Evolutionary conservation across 306 rosid genomes (phyloP).

Genomic region (Astragalus glycyphyllos): DNA sequence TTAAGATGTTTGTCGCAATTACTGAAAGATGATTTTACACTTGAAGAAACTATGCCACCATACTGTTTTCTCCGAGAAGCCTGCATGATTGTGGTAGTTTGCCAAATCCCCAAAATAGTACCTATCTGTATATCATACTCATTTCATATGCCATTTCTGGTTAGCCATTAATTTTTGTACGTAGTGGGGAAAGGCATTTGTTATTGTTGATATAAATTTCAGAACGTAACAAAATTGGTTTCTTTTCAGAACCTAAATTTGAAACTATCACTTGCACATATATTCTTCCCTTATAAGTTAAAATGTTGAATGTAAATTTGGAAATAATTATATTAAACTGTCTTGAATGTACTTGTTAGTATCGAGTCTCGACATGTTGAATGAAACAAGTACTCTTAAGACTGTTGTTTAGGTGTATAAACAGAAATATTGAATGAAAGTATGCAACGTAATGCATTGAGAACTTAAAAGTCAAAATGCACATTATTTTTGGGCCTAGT

Average conservation of each 20-base stretch:
- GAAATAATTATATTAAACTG: constrained; percentile 14
- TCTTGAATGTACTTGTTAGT: constrained; percentile 31
- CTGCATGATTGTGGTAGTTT: constrained; percentile 11
- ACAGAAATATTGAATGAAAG: constrained; percentile 3
- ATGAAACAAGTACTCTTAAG: background rate
- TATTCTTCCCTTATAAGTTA: constrained; percentile 13
- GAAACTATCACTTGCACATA: constrained; percentile 29
- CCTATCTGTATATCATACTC: background rate
- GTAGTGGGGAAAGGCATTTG: background rate
- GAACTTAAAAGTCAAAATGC: constrained; percentile 5
- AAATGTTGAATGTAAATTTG: constrained; percentile 5
- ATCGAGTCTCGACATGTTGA: constrained; percentile 5
- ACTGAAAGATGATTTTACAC: constrained; percentile 28
- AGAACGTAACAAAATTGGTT: constrained; percentile 3
- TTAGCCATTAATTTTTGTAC: constrained; percentile 6
- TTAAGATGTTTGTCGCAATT: constrained; percentile 30
- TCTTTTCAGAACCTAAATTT: constrained; percentile 36
- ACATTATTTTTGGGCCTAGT: constrained; percentile 30
- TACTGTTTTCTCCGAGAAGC: constrained; percentile 16
- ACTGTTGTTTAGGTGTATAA: constrained; percentile 17
- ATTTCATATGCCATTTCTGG: constrained; percentile 29
- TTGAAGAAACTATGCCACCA: constrained; percentile 16
- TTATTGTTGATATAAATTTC: background rate
- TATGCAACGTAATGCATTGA: constrained; percentile 14
- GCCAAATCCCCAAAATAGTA: background rate